phyloP scores from a whole-genome alignment of 139 green algal genomes.

The Tetradesmus lagerheimii region DNA sequence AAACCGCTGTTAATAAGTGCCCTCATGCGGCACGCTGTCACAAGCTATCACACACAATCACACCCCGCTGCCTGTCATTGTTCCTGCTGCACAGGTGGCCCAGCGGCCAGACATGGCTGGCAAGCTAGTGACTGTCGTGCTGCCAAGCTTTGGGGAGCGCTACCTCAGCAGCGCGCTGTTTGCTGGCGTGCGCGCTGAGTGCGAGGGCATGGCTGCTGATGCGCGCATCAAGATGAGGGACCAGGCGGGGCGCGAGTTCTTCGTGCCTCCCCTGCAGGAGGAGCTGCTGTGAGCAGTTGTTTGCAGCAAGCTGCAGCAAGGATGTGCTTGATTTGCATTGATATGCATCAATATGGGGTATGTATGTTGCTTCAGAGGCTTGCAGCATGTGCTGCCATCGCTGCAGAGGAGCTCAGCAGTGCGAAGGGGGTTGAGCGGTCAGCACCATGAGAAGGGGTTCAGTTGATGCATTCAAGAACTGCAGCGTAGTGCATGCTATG shows the following conservation, averaged over 20 bases:
- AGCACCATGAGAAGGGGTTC: no score
- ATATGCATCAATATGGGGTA: no score
- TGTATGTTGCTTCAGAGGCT: no score
- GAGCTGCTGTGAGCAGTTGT: neutral
- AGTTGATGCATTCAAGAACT: no score
- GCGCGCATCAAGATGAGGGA: constrained; percentile 45
- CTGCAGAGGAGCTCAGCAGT: no score
- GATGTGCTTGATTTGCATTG: neutral
- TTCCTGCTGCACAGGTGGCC: constrained; percentile 73
- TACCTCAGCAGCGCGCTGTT: constrained; percentile 65
- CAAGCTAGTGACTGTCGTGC: constrained; percentile 86
- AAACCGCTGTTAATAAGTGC: no score
- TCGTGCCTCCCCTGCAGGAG: constrained; percentile 6
- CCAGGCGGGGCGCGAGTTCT: constrained; percentile 33
- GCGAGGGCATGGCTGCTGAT: constrained; percentile 1
- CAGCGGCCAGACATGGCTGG: constrained; percentile 88
- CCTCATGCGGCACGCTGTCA: no score
- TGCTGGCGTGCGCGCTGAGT: constrained; percentile 5
- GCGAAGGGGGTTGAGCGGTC: no score
- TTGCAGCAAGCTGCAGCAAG: no score
- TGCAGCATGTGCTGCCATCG: no score
- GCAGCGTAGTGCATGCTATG: no score
- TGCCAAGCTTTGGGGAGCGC: constrained; percentile 94
- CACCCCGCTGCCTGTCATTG: neutral
- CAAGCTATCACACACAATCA: no score